Conservation (phyloP, 2,329 filamentous ascomycete genomes). For the Colletotrichum godetiae region DNA sequence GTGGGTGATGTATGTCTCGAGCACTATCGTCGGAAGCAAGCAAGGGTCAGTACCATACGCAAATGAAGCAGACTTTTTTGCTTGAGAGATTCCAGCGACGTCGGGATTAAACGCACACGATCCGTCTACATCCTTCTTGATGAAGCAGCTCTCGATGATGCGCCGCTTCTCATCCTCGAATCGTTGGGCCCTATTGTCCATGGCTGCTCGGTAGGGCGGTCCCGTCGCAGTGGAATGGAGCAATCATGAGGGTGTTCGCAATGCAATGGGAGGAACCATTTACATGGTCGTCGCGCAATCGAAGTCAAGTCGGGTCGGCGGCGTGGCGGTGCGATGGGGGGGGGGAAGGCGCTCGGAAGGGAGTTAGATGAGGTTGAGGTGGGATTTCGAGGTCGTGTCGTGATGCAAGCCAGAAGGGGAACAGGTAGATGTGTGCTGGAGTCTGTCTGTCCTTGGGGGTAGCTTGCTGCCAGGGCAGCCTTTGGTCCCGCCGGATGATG, state of each 20-base stretch:
- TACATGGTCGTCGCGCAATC: constrained; percentile 28
- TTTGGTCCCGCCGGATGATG: constrained; percentile 8
- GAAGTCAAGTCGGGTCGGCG: background rate
- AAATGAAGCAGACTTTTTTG: background rate
- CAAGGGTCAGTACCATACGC: constrained; percentile 18
- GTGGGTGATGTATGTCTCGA: constrained; percentile 98
- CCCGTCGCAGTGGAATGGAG: constrained; percentile 25
- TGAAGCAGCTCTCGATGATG: constrained; percentile 95
- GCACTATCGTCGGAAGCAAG: constrained; percentile 58
- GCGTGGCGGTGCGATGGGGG: background rate
- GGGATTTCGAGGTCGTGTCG: constrained; percentile 32
- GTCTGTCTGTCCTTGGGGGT: constrained; percentile 18
- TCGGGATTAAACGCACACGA: constrained; percentile 70
- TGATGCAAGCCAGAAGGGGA: constrained; percentile 33
- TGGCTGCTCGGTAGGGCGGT: constrained; percentile 35
- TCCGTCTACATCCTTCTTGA: constrained; percentile 87
- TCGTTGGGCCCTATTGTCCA: constrained; percentile 71
- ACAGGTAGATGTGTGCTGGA: constrained; percentile 20
- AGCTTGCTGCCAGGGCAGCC: constrained; percentile 31
- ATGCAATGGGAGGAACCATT: constrained; percentile 12
- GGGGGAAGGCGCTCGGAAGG: background rate
- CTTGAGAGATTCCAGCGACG: constrained; percentile 16
- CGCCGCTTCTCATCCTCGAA: constrained; percentile 98
- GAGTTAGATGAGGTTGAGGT: constrained; percentile 8
- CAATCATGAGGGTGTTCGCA: constrained; percentile 32